Evolutionary conservation across 75 land plant genomes (phyloP).

Genomic region (Chamaecyparis obtusa): DNA sequence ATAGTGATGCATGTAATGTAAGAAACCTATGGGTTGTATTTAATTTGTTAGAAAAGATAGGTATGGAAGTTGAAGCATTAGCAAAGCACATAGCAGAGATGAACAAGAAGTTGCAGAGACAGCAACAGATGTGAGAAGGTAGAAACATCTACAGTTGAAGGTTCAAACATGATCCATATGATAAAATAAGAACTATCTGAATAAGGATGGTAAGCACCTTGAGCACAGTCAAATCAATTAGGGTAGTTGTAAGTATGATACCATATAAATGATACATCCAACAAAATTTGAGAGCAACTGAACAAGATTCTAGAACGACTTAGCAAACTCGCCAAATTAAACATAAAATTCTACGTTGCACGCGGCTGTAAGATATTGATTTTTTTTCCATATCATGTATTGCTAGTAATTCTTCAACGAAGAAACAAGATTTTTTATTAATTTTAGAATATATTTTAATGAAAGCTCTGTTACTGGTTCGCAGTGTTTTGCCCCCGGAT

Average conservation of each 20-base stretch:
- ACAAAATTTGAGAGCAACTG: no score
- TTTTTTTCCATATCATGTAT: background rate
- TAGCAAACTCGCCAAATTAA: background rate
- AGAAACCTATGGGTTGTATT: background rate
- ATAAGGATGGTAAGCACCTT: background rate
- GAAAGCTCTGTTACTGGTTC: no score
- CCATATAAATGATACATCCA: background rate
- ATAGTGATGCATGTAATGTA: no score
- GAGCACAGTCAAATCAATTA: background rate
- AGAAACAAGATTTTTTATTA: no score
- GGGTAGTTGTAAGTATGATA: background rate
- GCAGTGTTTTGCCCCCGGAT: no score
- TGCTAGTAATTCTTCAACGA: background rate
- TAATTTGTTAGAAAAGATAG: background rate
- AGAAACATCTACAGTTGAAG: background rate
- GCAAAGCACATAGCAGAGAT: background rate
- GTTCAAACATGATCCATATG: background rate
- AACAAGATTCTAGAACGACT: background rate
- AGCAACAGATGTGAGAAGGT: background rate
- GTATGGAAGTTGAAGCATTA: background rate
- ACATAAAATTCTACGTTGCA: background rate
- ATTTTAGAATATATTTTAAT: no score
- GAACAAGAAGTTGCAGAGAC: background rate
- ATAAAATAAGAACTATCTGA: no score
- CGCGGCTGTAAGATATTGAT: background rate